Conservation (phyloP, 108 stramenopile genomes). For the Asterionellopsis glacialis region DNA sequence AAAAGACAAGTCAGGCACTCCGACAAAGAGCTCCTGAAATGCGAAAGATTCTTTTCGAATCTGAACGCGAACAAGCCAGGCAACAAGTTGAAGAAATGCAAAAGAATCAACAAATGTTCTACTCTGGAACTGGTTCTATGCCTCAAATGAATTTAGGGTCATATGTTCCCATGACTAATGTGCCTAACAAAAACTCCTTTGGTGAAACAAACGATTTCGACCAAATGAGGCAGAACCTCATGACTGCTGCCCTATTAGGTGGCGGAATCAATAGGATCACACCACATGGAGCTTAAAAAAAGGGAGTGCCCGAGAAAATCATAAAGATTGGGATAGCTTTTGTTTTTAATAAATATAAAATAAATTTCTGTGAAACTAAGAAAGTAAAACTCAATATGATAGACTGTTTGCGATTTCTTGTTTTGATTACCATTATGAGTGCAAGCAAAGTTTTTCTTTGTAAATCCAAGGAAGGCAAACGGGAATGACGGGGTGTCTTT, state of each 20-base stretch:
- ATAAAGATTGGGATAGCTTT: no score
- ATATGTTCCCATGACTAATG: no score
- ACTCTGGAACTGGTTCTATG: not conserved
- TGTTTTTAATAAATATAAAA: not conserved
- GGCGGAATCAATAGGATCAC: conserved; percentile 32
- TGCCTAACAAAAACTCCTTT: no score
- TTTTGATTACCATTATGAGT: no score
- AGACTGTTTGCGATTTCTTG: not conserved
- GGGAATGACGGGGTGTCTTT: no score
- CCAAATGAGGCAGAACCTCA: not conserved
- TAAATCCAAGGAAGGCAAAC: no score
- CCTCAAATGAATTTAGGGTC: no score
- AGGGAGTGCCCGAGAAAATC: no score
- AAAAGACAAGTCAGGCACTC: conserved; percentile 69
- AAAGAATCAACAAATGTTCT: conserved; percentile 7
- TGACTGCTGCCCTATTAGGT: conserved; percentile 23
- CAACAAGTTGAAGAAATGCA: conserved; percentile 14
- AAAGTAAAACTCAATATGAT: no score
- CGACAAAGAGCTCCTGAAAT: conserved; percentile 76
- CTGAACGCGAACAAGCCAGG: conserved; percentile 32
- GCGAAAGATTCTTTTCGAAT: conserved; percentile 61
- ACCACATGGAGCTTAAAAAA: conserved; percentile 21
- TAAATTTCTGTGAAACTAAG: no score
- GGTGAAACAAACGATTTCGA: no score
- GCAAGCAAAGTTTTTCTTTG: no score